Evolutionary conservation across 208 protist species (phyloP), one percentile per base, ranked within the genome.

Genomic region (Wallacemonas collosoma): DNA sequence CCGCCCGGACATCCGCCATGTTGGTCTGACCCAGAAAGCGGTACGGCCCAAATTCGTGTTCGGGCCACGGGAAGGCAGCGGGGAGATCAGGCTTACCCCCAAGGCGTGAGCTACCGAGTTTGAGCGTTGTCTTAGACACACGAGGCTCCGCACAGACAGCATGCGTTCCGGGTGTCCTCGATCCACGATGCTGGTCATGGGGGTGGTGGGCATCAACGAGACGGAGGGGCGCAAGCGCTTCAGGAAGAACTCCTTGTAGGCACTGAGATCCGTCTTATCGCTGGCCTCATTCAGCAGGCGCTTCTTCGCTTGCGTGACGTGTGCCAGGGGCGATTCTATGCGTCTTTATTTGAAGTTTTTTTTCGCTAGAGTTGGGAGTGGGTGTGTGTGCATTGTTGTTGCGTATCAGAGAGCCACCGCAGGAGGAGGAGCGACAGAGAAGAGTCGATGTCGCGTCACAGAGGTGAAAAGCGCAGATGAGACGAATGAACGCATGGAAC

Each of bases 1-100:
- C 57, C n/a, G n/a, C 57, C 1, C 2, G 57, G 5, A 63, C 57
- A 5, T 63, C 57, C 57, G 8, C 44, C 57, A 63, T 63, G 57
- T 63, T 63, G 38, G 53, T 63, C 38, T 63, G 57, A 45, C 57
- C 57, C 36, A 63, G 57, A 38, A 63, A 63, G 57, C 57, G 57
- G 39, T 63, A 63, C 6, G 57, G 57, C 9, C 57, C 57, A 44
- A 45, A 63, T 38, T 38, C 57, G 26, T 63, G 57, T n/a, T 41
- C 57, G 6, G 57, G 57, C 57, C 57, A 63, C 5, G 12, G 9
- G n/a, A 63, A 63, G 36, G 9, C 57, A 4, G 57, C 57, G 36
- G 57, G 57, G 9, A 63, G 39, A 26, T 63, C 57, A 0, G 57
- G 57, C n/a, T 63, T 63, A 8, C 57, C 57, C 4, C 57, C 57